These are phyloP conservation scores for Alloteropsis semialata DNA, from an alignment of 176 grass and related monocot species.

Conservation along the genomic window DNA sequence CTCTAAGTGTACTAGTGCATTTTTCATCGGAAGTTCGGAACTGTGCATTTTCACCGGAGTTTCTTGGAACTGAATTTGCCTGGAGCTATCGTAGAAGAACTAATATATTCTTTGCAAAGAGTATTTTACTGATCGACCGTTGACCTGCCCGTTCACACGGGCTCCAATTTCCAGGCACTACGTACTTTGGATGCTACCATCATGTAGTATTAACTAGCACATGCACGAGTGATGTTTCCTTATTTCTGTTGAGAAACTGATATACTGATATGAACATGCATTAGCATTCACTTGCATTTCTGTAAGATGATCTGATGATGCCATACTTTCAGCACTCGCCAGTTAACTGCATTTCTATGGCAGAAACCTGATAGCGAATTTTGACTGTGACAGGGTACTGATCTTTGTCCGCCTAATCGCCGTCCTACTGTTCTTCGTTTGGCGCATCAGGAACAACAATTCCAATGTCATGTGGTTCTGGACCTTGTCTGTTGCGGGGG, in stretches of 20 bases:
- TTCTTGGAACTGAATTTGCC: neutral
- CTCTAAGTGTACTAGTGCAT: neutral
- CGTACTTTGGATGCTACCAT: neutral
- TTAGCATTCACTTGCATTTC: neutral
- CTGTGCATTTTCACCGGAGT: neutral
- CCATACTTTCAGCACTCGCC: neutral
- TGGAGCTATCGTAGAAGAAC: neutral
- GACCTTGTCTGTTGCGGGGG: neutral
- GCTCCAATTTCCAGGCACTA: neutral
- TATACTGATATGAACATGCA: neutral
- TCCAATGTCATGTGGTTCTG: constrained; percentile 28
- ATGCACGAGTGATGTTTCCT: neutral
- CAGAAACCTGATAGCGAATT: neutral
- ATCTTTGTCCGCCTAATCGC: constrained; percentile 16
- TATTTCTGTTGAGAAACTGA: neutral
- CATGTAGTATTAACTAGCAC: neutral
- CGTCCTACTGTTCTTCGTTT: constrained; percentile 17
- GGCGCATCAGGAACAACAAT: constrained; percentile 21
- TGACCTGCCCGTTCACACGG: neutral
- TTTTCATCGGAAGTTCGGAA: neutral
- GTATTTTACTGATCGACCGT: neutral
- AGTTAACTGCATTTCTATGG: neutral
- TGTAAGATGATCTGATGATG: neutral
- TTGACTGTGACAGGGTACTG: neutral
- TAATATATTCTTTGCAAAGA: neutral